A percentile compares a stretch with the other conserved stretches of the same genome.
phyloP scores from a whole-genome alignment of 2,329 filamentous ascomycete genomes.

The Lachnellula occidentalis region DNA sequence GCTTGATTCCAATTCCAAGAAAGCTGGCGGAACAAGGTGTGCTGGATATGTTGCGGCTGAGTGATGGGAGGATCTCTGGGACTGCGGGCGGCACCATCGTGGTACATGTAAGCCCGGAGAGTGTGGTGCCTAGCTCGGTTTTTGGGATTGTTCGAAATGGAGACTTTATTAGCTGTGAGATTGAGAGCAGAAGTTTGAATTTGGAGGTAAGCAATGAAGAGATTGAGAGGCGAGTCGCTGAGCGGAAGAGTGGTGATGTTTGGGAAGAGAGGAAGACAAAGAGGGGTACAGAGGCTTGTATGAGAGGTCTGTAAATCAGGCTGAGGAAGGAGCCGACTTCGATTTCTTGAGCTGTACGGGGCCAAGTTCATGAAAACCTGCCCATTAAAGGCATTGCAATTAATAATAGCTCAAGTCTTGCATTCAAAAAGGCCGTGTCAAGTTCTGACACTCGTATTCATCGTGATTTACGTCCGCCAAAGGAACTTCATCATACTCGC shows the following conservation, averaged over 20 bases:
- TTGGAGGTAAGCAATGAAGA: conserved; percentile 31
- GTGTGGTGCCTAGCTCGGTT: conserved; percentile 40
- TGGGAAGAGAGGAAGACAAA: conserved; percentile 36
- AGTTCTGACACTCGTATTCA: not conserved
- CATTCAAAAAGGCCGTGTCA: too few species aligned
- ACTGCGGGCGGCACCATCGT: conserved; percentile 51
- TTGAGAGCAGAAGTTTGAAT: conserved; percentile 37
- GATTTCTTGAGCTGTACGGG: conserved; percentile 45
- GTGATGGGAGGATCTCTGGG: conserved; percentile 50
- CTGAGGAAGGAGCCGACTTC: conserved; percentile 54
- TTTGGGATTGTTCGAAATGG: conserved; percentile 44
- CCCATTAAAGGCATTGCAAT: too few species aligned
- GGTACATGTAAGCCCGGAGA: conserved; percentile 48
- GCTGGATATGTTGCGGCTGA: conserved; percentile 47
- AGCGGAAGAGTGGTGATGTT: conserved; percentile 20
- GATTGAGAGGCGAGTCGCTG: conserved; percentile 10
- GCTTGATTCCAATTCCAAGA: conserved; percentile 44
- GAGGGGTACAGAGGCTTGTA: conserved; percentile 55
- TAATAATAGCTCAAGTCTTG: too few species aligned
- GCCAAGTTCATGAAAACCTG: not conserved
- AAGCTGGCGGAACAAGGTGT: conserved; percentile 43
- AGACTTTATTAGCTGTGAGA: conserved; percentile 42
- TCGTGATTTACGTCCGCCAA: conserved; percentile 1
- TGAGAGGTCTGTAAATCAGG: conserved; percentile 54
- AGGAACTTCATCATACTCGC: conserved; percentile 2